Base-by-base conservation (phyloP, 768 basidiomycete genomes). In the Rhizopogon roseolus region DNA sequence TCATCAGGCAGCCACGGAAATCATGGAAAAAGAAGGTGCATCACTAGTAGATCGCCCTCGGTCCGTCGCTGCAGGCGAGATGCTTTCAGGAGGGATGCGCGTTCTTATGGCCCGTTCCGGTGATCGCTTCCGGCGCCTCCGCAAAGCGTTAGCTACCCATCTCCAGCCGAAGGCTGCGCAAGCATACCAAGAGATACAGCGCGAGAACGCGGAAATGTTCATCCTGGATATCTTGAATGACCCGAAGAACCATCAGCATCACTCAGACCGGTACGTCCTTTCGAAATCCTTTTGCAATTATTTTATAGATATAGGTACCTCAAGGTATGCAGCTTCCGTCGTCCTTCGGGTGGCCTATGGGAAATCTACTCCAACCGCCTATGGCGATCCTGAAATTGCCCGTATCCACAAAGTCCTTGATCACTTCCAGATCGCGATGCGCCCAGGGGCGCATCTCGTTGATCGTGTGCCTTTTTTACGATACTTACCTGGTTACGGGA, bases 11-110 rank as follows among this genome's bases (percentile, higher is more conserved):
- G 78, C 80, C 0, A 70, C 79, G 1, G 79, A 81, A 8, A 76
- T 82, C 50, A 78, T 82, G 79, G 81, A 82, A 63, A 76, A 76
- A 50, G 77, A 81, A 59, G 80, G 80, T 3, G 76, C 75, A 1
- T 59, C 68, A 0, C 64, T 76, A 7, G 74, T 72, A 1, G 81
- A 82, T 58, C 63, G 81, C 39, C 81, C 81, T 5, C 57, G 61
- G 2, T 73, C 67, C 32, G 78, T 82, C 37, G 71, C 80, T 0
- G 80, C 77, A 0, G 80, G 80, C 2, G 78, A 81, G 50, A 77
- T 76, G 0, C 66, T 81, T 0, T 76, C 74, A 0, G 80, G 80
- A 4, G 81, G 80, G 0, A 81, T 81, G 79, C 64, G 81, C 16
- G 68, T 77, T 17, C 52, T 82, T 38, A 64, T 81, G 14, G 78